These are phyloP conservation scores for Sanghuangporus weigelae DNA, from an alignment of 1,284 basidiomycete genomes.

Conservation along the genomic window DNA sequence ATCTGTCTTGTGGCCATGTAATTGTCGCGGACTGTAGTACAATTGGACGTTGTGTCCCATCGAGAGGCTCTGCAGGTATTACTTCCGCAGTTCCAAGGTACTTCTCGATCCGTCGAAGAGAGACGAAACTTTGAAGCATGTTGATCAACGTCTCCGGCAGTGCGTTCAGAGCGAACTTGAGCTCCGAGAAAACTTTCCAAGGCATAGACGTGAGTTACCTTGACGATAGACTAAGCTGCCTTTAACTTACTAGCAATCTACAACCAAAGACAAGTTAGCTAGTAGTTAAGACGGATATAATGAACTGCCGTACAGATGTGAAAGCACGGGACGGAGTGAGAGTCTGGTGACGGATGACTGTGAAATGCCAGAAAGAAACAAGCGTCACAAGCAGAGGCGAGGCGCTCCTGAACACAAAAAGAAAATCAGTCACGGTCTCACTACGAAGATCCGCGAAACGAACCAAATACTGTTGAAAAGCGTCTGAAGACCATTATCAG, in stretches of 20 bases:
- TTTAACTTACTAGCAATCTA: conserved; percentile 11
- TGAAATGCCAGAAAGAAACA: conserved; percentile 80
- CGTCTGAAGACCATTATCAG: conserved; percentile 30
- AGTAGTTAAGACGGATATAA: neutral
- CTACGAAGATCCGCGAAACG: conserved; percentile 15
- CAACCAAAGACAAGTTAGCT: neutral
- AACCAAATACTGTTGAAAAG: conserved; percentile 80
- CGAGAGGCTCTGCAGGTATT: conserved; percentile 48
- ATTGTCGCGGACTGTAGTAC: conserved; percentile 79
- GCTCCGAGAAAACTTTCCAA: conserved; percentile 73
- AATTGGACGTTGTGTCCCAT: conserved; percentile 54
- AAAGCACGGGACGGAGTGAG: conserved; percentile 86
- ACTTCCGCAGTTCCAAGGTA: conserved; percentile 77
- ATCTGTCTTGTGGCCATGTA: conserved; percentile 82
- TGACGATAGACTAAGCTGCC: neutral
- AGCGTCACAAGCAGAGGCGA: conserved; percentile 73
- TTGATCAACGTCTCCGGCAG: conserved; percentile 90
- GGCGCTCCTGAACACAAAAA: conserved; percentile 46
- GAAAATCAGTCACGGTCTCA: neutral
- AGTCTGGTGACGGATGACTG: conserved; percentile 59
- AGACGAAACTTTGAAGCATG: conserved; percentile 79
- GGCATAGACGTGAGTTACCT: conserved; percentile 22
- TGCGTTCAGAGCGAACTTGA: conserved; percentile 79
- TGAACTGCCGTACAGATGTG: conserved; percentile 54
- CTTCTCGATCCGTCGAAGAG: conserved; percentile 86